Conservation (phyloP, 371 early-diverging fungal species). For the Mortierella sp. region DNA sequence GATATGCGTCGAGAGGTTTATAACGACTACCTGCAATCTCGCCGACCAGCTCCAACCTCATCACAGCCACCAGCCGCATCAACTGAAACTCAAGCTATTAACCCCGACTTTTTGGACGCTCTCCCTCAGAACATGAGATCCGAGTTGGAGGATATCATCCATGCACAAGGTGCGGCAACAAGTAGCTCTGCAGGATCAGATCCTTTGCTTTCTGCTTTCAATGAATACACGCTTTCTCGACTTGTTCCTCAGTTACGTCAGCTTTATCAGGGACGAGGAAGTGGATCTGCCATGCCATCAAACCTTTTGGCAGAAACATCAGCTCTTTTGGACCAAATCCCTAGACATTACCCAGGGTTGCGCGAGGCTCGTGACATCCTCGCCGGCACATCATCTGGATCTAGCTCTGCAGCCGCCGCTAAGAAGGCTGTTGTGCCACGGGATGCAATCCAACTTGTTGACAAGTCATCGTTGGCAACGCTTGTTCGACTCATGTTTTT, state of each 20-base stretch:
- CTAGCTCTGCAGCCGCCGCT: slow-evolving; percentile 20
- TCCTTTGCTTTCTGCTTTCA: slow-evolving; percentile 14
- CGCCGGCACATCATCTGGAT: slow-evolving; percentile 34
- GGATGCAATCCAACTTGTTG: slow-evolving; percentile 86
- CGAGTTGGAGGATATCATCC: slow-evolving; percentile 75
- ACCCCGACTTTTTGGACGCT: slow-evolving; percentile 83
- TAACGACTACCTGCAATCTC: slow-evolving; percentile 78
- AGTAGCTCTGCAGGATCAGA: slow-evolving; percentile 20
- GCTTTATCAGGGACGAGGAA: slow-evolving; percentile 29
- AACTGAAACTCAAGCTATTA: slow-evolving; percentile 58
- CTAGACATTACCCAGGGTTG: slow-evolving; percentile 37
- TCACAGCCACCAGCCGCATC: slow-evolving; percentile 12
- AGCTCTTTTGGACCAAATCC: slow-evolving; percentile 44
- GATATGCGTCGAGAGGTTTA: slow-evolving; percentile 95
- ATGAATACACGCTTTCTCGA: slow-evolving; percentile 27
- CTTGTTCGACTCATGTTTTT: slow-evolving; percentile 88
- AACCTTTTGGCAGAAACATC: slow-evolving; percentile 27
- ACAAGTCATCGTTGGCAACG: slow-evolving; percentile 83
- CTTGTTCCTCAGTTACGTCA: slow-evolving; percentile 42
- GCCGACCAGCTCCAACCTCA: slow-evolving; percentile 52
- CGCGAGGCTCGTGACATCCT: slow-evolving; percentile 36
- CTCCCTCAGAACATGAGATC: slow-evolving; percentile 86
- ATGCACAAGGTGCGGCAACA: slow-evolving; percentile 63
- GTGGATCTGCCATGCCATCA: slow-evolving; percentile 18
- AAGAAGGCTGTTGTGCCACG: slow-evolving; percentile 66